phyloP scores from a whole-genome alignment of 2,329 filamentous ascomycete genomes.

The Fonsecaea multimorphosa region DNA sequence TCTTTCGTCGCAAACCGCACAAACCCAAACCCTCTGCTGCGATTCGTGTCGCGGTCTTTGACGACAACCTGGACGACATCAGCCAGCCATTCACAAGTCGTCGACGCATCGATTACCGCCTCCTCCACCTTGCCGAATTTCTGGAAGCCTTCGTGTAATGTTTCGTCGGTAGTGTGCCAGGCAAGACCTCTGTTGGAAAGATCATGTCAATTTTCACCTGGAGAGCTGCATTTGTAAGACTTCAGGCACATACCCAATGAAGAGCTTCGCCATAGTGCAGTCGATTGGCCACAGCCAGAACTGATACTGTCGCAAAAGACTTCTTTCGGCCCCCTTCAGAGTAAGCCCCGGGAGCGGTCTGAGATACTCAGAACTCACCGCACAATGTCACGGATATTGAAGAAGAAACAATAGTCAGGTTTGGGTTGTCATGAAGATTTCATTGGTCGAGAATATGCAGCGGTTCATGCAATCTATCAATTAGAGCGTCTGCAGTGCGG shows the following conservation, averaged over 20 bases:
- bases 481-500: conserved; percentile 30
- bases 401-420: conserved; percentile 26
- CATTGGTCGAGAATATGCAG: conserved; percentile 33
- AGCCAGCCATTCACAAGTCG: conserved; percentile 34
- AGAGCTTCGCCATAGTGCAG: conserved; percentile 39
- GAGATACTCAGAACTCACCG: conserved; percentile 24
- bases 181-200: conserved; percentile 77
- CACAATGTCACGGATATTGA: conserved; percentile 27
- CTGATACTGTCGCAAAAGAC: conserved; percentile 6
- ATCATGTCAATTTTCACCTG: conserved; percentile 23
- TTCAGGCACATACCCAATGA: conserved; percentile 38
- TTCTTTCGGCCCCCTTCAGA: conserved; percentile 10
- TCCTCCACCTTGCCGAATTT: conserved; percentile 91
- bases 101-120: conserved; percentile 69
- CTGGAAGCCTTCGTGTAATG: conserved; percentile 87
- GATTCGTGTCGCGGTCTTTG: conserved; percentile 94
- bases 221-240: conserved; percentile 19
- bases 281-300: conserved; percentile 10
- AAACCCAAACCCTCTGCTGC: conserved; percentile 96
- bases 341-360: conserved; percentile 24
- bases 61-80: conserved; percentile 76
- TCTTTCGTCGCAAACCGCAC: conserved; percentile 73
- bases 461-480: conserved; percentile 33
- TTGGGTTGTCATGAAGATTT: conserved; percentile 23
- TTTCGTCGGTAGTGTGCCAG: conserved; percentile 94